A percentile compares a stretch with the other conserved stretches of the same genome.
Conservation (phyloP, 495 filamentous ascomycete species). For the Neurospora terricola region DNA sequence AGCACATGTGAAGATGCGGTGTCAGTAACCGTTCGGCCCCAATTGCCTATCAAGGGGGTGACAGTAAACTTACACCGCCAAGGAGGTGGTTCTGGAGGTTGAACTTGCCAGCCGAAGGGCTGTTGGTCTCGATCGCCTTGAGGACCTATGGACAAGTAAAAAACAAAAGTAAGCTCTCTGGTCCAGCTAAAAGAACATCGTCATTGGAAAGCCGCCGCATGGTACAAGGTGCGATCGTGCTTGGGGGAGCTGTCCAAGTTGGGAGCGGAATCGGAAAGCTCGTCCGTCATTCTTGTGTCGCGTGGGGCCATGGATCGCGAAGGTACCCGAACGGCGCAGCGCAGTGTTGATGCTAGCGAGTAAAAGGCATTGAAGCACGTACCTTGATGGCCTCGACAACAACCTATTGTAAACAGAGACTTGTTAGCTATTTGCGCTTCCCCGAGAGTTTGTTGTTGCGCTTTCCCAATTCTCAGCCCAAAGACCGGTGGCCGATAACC, state of each 20-base stretch:
- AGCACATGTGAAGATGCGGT: not conserved
- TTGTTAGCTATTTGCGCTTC: not conserved
- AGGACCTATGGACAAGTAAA: constrained; percentile 46
- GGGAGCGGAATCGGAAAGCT: not conserved
- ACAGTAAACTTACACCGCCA: constrained; percentile 64
- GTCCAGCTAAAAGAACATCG: not conserved
- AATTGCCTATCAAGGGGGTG: not conserved
- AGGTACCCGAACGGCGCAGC: not conserved
- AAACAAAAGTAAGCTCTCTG: constrained; percentile 3
- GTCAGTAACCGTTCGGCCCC: not conserved
- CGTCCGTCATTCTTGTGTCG: not conserved
- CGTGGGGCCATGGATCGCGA: not conserved
- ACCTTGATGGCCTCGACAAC: constrained; percentile 78
- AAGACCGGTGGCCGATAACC: not conserved
- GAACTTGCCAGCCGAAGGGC: constrained; percentile 60
- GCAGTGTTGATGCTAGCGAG: not conserved
- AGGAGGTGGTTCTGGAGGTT: constrained; percentile 88
- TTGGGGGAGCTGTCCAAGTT: not conserved
- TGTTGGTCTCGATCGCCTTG: constrained; percentile 59
- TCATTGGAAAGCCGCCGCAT: not conserved
- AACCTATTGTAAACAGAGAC: constrained; percentile 23
- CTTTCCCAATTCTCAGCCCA: not conserved
- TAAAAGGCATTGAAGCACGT: constrained; percentile 10
- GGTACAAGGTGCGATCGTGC: not conserved
- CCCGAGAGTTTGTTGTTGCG: not conserved